Evolutionary conservation across 306 rosid genomes (phyloP).

Genomic region (Prosopis cineraria): DNA sequence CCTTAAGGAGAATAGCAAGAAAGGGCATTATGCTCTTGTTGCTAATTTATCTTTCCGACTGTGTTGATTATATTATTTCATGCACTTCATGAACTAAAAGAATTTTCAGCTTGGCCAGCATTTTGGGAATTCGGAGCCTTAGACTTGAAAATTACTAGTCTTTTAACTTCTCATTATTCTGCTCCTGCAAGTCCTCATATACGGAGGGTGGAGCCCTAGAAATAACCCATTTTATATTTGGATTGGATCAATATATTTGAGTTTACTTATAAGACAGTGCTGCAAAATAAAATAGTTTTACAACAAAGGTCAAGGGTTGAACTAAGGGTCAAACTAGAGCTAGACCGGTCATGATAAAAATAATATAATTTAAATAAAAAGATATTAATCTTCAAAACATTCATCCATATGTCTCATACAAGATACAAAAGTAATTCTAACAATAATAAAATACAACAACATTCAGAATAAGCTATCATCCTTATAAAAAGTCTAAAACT

Average conservation of each 20-base stretch:
- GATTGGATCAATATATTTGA: slow-evolving; percentile 18
- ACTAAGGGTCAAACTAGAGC: too few relatives aligned
- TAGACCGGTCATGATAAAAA: too few relatives aligned
- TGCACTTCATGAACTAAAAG: slow-evolving; percentile 16
- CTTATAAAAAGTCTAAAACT: too few relatives aligned
- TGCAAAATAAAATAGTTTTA: slow-evolving; percentile 2
- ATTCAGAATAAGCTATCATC: too few relatives aligned
- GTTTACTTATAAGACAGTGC: slow-evolving; percentile 22
- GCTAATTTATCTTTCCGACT: slow-evolving; percentile 17
- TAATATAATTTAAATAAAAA: too few relatives aligned
- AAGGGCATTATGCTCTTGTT: slow-evolving; percentile 53
- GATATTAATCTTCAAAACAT: too few relatives aligned
- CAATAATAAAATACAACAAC: too few relatives aligned
- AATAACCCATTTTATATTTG: neutral
- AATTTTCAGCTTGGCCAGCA: neutral
- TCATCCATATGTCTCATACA: too few relatives aligned
- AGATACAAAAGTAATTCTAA: too few relatives aligned
- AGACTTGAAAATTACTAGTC: neutral
- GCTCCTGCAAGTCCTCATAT: slow-evolving; percentile 7
- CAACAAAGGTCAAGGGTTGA: too few relatives aligned
- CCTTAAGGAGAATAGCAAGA: slow-evolving; percentile 92
- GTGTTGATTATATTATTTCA: slow-evolving; percentile 30
- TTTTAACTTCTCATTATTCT: slow-evolving; percentile 22
- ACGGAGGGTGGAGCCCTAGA: neutral
- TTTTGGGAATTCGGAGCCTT: too few relatives aligned